A percentile compares a stretch with the other conserved stretches of the same genome.
These are phyloP conservation scores for Yamadazyma songkhlaensis DNA, from an alignment of 1,139 yeast genomes.

Conservation along the genomic window DNA sequence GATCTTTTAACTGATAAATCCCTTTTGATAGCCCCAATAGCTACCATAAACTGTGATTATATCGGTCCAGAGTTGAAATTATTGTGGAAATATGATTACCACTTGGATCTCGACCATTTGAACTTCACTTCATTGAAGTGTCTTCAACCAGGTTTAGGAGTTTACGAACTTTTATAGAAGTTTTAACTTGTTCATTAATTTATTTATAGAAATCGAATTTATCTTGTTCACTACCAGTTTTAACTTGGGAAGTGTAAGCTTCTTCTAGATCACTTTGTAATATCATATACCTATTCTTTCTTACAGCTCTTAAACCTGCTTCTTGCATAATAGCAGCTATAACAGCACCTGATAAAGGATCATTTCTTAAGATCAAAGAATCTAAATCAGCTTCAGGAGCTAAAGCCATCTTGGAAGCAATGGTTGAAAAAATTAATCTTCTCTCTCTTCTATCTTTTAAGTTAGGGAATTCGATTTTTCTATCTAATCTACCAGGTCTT, in stretches of 20 bases:
- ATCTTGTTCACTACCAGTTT: conserved; percentile 92
- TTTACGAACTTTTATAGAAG: conserved; percentile 37
- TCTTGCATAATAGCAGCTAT: conserved; percentile 99
- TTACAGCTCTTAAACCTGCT: conserved; percentile 97
- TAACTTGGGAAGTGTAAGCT: conserved; percentile 95
- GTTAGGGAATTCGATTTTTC: conserved; percentile 96
- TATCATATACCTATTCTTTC: conserved; percentile 96
- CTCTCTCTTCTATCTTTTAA: conserved; percentile 96
- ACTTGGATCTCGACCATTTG: conserved; percentile 68
- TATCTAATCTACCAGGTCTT: conserved; percentile 97
- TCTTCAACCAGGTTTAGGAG: conserved; percentile 58
- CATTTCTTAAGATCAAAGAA: conserved; percentile 90
- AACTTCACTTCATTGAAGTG: conserved; percentile 46
- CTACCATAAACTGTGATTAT: conserved; percentile 34
- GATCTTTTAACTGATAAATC: conserved; percentile 12
- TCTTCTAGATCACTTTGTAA: conserved; percentile 95
- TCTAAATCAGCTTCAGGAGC: conserved; percentile 98
- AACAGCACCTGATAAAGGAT: conserved; percentile 94
- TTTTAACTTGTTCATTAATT: conserved; percentile 3
- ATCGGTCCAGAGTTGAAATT: conserved; percentile 16
- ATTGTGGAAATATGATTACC: conserved; percentile 47
- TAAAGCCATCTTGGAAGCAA: conserved; percentile 95
- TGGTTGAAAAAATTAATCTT: conserved; percentile 90
- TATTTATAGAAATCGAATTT: conserved; percentile 96
- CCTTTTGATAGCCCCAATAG: conserved; percentile 47